These are phyloP conservation scores for Manihot esculenta DNA, from an alignment of 441 rosid genomes.

Conservation along the genomic window DNA sequence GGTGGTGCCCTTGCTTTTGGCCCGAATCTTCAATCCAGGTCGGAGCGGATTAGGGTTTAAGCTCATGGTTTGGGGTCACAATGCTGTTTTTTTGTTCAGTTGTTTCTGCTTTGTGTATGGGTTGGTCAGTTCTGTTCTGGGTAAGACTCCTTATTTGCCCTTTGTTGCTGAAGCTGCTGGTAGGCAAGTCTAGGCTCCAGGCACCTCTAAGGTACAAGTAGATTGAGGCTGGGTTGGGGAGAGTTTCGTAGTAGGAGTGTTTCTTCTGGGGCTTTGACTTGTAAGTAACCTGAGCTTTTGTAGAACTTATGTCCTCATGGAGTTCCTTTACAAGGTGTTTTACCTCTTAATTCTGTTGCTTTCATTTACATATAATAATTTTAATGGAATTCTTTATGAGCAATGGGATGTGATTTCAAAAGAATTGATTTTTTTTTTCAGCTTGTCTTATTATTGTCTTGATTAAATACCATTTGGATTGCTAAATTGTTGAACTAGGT, in stretches of 20 bases:
- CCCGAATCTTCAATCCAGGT: conserved; percentile 61
- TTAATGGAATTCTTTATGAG: not conserved
- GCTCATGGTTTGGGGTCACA: conserved; percentile 75
- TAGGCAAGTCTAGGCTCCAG: conserved; percentile 48
- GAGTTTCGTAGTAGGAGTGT: not conserved
- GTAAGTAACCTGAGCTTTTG: not conserved
- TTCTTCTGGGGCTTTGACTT: not conserved
- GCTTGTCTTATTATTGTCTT: not conserved
- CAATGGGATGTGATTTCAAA: not conserved
- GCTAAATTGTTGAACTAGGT: not conserved
- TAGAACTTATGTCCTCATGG: not conserved
- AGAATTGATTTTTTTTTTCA: not conserved
- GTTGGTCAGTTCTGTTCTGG: conserved; percentile 46
- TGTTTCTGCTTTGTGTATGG: conserved; percentile 68
- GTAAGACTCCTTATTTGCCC: conserved; percentile 78
- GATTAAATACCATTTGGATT: not conserved
- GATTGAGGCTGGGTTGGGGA: not conserved
- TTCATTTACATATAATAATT: not conserved
- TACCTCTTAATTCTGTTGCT: not conserved
- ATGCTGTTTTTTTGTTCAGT: conserved; percentile 59
- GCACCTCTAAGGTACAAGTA: not conserved
- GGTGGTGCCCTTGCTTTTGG: conserved; percentile 62
- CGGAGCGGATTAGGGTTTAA: conserved; percentile 50
- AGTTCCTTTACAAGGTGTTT: not conserved
- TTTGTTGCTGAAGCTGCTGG: conserved; percentile 83